Base-by-base conservation (phyloP, 2,329 filamentous ascomycete species). In the Laburnicola sp. region DNA sequence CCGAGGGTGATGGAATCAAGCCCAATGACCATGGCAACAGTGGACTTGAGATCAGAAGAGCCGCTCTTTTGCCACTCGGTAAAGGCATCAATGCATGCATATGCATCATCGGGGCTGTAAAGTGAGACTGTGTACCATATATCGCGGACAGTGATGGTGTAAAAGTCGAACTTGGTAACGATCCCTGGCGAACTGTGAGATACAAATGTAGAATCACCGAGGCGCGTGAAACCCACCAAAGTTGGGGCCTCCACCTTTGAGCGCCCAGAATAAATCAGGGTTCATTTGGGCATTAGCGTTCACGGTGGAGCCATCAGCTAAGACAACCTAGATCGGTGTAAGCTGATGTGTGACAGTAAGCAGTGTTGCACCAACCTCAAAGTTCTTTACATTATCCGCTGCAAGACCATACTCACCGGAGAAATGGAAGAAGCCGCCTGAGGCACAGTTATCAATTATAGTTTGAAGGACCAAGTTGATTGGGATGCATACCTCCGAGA, bases 61-160 rank as follows among this genome's bases (percentile, higher is more conserved):
- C 51, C 60, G 3, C 53, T 56, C n/a, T 54, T 39, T 46, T 68
- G 64, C 64, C 63, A 67, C 35, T 58, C 6, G 0, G 50, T 60
- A 7, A 65, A 59, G 0, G 54, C 57, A 21, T 61, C 62, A 0
- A 70, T 41, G 10, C 66, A 36, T 6, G 36, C 48, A 5, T 38
- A 23, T 3, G 56, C 58, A 31, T 63, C 53, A 2, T 62, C 54
- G 7, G 46, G 10, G 3, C 56, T 38, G 34, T 63, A 63, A 4
- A 56, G 21, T 1, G 37, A 23, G 2, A 57, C n/a, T 25, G 53
- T 39, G 35, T 57, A 63, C 63, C 63, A 70, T 3, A 65, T 50
- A 3, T 51, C 23, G 21, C 37, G 32, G 21, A 30, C 26, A 16
- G 32, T 32, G 16, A 38, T 37, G 21, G 44, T 46, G 40, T 39